Evolutionary conservation across 352 stramenopile species (phyloP).

Genomic region (Lagenidium giganteum): DNA sequence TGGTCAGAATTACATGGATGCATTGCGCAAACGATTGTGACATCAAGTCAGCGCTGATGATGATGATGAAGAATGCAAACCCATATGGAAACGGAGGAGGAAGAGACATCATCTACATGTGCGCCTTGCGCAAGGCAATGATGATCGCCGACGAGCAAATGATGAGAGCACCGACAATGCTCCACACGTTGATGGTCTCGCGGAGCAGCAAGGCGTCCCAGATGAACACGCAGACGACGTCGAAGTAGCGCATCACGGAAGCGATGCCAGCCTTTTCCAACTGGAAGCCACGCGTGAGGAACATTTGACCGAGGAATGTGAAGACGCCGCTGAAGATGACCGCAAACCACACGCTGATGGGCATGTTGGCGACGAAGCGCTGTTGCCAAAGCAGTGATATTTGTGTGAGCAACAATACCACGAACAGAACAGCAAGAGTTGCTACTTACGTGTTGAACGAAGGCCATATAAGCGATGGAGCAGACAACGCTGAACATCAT

Average conservation of each 20-base stretch:
- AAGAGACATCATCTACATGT: no score
- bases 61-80: no score
- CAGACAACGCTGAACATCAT: slow-evolving; percentile 51
- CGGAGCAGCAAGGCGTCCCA: slow-evolving; percentile 60
- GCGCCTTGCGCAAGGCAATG: slow-evolving; percentile 61
- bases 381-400: no score
- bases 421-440: slow-evolving; percentile 4
- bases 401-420: no score
- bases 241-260: slow-evolving; percentile 80
- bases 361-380: slow-evolving; percentile 41
- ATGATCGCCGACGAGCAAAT: slow-evolving; percentile 58
- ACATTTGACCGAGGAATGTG: slow-evolving; percentile 61
- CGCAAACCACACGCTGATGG: slow-evolving; percentile 29
- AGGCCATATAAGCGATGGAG: slow-evolving; percentile 43
- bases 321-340: slow-evolving; percentile 58
- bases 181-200: slow-evolving; percentile 71
- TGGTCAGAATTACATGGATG: no score
- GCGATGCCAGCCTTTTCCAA: slow-evolving; percentile 79
- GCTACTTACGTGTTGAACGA: slow-evolving; percentile 42
- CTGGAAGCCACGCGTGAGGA: slow-evolving; percentile 79
- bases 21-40: no score
- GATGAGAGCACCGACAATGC: slow-evolving; percentile 58
- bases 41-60: no score
- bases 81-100: no score
- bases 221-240: slow-evolving; percentile 82